Evolutionary conservation across 306 rosid species (phyloP).

Genomic region (Corylus avellana): DNA sequence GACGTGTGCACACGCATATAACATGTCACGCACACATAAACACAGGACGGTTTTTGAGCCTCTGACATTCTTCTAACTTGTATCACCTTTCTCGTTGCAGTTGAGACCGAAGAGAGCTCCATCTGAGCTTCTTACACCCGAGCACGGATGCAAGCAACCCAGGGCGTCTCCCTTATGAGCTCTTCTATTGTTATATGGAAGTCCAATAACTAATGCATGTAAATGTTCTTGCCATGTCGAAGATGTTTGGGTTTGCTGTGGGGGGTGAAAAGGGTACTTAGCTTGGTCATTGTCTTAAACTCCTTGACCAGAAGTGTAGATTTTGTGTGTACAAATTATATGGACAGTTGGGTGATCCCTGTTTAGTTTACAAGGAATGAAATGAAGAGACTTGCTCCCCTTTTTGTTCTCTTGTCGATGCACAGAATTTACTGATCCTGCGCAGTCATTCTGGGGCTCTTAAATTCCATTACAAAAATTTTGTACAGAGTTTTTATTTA

Average conservation of each 20-base stretch:
- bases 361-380: conserved; percentile 11
- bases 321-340: conserved; percentile 17
- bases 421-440: background rate
- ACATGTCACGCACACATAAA: background rate
- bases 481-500: too few species aligned
- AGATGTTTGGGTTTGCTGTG: background rate
- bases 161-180: conserved; percentile 50
- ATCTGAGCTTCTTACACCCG: conserved; percentile 61
- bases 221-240: conserved; percentile 11
- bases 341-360: conserved; percentile 7
- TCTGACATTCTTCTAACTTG: conserved; percentile 20
- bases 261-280: conserved; percentile 10
- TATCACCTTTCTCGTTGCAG: conserved; percentile 47
- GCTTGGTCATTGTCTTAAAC: conserved; percentile 11
- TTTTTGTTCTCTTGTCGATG: background rate
- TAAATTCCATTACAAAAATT: too few species aligned
- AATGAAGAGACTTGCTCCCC: background rate
- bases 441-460: background rate
- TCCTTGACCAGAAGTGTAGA: conserved; percentile 12
- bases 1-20: background rate
- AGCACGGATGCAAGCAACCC: conserved; percentile 74
- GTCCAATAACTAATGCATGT: conserved; percentile 8
- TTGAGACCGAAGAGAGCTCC: conserved; percentile 80
- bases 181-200: background rate
- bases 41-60: background rate